Evolutionary conservation across 2,329 filamentous ascomycete species (phyloP).

Genomic region (Tolypocladium endophyticum): DNA sequence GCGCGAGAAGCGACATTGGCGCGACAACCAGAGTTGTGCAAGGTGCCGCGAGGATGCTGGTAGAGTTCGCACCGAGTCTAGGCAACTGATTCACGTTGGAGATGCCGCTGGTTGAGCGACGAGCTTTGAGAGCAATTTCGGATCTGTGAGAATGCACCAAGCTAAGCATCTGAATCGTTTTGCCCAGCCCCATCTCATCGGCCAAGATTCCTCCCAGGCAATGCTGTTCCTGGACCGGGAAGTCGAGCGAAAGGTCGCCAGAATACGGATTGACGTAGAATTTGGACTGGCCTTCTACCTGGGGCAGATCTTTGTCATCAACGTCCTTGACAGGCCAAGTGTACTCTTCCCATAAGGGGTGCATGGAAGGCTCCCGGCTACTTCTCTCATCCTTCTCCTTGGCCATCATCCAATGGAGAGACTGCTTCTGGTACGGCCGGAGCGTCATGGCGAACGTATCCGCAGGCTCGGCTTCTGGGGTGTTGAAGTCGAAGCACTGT

Average conservation of each 20-base stretch:
- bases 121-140: constrained; percentile 32
- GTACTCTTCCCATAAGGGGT: constrained; percentile 96
- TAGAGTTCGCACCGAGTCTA: constrained; percentile 46
- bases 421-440: constrained; percentile 90
- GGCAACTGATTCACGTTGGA: constrained; percentile 50
- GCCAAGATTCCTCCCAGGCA: constrained; percentile 89
- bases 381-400: constrained; percentile 77
- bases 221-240: constrained; percentile 87
- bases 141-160: constrained; percentile 76
- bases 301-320: constrained; percentile 65
- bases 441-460: constrained; percentile 73
- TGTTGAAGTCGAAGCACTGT: constrained; percentile 91
- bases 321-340: constrained; percentile 79
- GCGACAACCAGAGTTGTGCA: constrained; percentile 92
- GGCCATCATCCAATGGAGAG: constrained; percentile 88
- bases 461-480: constrained; percentile 75
- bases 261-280: constrained; percentile 98
- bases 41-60: constrained; percentile 57
- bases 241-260: constrained; percentile 82
- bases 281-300: constrained; percentile 51
- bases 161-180: constrained; percentile 97
- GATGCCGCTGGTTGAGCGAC: constrained; percentile 15
- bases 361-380: constrained; percentile 72
- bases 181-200: constrained; percentile 95
- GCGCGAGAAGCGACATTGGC: constrained; percentile 89